These are phyloP conservation scores for Candida tetrigidarum DNA, from an alignment of 1,139 yeast species.

Conservation along the genomic window DNA sequence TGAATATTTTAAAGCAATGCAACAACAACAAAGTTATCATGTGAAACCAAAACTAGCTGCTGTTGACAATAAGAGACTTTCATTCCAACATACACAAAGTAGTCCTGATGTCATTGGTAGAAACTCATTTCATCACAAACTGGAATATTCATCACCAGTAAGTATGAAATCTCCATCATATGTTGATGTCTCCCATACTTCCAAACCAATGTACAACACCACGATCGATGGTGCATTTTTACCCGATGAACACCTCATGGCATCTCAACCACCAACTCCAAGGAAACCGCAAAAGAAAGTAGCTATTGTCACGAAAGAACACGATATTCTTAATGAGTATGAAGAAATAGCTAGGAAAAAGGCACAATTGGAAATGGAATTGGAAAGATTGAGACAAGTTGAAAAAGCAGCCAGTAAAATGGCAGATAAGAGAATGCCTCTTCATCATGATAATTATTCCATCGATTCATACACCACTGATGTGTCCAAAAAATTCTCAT, in stretches of 20 bases:
- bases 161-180: slow-evolving; percentile 13
- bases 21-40: slow-evolving; percentile 37
- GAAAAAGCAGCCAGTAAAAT: slow-evolving; percentile 25
- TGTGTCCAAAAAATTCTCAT: slow-evolving; percentile 38
- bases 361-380: slow-evolving; percentile 45
- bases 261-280: slow-evolving; percentile 19
- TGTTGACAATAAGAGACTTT: slow-evolving; percentile 22
- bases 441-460: slow-evolving; percentile 18
- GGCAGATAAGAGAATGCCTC: slow-evolving; percentile 7
- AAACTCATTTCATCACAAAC: neutral
- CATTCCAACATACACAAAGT: slow-evolving; percentile 18
- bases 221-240: slow-evolving; percentile 27
- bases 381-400: slow-evolving; percentile 40
- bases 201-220: slow-evolving; percentile 22
- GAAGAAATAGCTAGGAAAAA: slow-evolving; percentile 38
- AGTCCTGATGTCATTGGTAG: slow-evolving; percentile 7
- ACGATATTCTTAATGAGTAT: slow-evolving; percentile 23
- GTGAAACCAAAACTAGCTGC: slow-evolving; percentile 22
- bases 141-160: slow-evolving; percentile 4
- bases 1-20: slow-evolving; percentile 34
- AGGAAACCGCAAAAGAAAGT: slow-evolving; percentile 13
- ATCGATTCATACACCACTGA: slow-evolving; percentile 40
- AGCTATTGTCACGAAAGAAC: slow-evolving; percentile 10
- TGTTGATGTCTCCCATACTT: slow-evolving; percentile 9
- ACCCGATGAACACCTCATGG: slow-evolving; percentile 24